These are phyloP conservation scores for Populus ilicifolia DNA, from an alignment of 345 rosid genomes.

Conservation along the genomic window DNA sequence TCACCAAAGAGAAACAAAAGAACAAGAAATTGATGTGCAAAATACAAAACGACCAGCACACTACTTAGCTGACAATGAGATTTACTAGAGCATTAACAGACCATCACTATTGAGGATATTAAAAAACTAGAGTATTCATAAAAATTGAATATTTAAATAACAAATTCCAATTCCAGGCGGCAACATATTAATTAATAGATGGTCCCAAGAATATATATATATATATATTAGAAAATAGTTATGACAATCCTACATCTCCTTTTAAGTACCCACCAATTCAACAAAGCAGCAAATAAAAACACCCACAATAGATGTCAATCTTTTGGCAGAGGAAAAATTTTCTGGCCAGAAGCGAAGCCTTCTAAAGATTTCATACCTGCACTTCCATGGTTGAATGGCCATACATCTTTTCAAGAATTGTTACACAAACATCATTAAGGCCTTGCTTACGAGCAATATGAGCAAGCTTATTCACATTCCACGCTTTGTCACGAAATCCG, in stretches of 20 bases:
- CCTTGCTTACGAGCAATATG: conserved; percentile 96
- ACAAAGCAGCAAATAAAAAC: background rate
- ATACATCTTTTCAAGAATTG: conserved; percentile 92
- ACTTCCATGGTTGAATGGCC: conserved; percentile 99
- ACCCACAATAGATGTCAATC: background rate
- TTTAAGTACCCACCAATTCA: background rate
- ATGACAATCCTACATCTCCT: background rate
- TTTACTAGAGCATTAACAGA: background rate
- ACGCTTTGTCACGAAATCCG: conserved; percentile 96
- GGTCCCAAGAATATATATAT: background rate
- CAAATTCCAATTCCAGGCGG: no score
- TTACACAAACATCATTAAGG: conserved; percentile 88
- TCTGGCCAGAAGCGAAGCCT: background rate
- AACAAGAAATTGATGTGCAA: background rate
- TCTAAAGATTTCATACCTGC: conserved; percentile 52
- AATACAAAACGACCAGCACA: background rate
- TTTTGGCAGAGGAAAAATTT: background rate
- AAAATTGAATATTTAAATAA: background rate
- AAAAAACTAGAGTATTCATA: background rate
- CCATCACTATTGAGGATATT: background rate
- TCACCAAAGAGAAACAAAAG: background rate
- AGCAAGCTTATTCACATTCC: conserved; percentile 98
- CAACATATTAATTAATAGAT: background rate
- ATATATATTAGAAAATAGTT: background rate
- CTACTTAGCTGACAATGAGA: background rate